A percentile compares a stretch with the other conserved stretches of the same genome.
Evolutionary conservation across 192 early-diverging fungal genomes (phyloP).

Genomic region (Coemansia sp.): DNA sequence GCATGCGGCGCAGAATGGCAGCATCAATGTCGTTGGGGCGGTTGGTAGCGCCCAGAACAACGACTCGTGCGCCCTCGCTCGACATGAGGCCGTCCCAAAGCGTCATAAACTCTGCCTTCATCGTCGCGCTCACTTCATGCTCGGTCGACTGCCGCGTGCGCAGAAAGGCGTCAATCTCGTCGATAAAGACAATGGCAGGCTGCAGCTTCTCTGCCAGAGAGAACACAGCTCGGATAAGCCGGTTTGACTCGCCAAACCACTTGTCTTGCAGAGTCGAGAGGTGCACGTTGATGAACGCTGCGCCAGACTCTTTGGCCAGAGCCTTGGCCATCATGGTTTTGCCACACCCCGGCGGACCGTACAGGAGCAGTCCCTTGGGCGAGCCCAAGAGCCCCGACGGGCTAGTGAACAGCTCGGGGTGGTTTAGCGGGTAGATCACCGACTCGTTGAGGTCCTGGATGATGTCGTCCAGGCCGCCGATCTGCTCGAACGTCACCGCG

Average conservation of each 20-base stretch:
- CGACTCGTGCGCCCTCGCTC: constrained; percentile 47
- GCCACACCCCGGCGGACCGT: constrained; percentile 94
- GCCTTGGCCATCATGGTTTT: constrained; percentile 99
- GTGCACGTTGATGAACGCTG: constrained; percentile 97
- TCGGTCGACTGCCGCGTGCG: constrained; percentile 83
- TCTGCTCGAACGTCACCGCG: constrained; percentile 77
- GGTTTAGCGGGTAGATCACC: constrained; percentile 93
- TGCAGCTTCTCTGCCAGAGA: constrained; percentile 91
- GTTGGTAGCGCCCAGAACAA: constrained; percentile 94
- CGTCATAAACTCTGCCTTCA: constrained; percentile 99
- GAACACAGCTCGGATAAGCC: constrained; percentile 89
- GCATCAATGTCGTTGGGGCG: constrained; percentile 96
- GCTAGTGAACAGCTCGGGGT: constrained; percentile 86
- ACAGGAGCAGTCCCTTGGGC: constrained; percentile 92
- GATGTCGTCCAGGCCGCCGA: constrained; percentile 91
- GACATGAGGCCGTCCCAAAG: constrained; percentile 95
- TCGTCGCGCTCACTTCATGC: constrained; percentile 96
- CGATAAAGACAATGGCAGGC: constrained; percentile 97
- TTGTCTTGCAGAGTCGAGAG: constrained; percentile 96
- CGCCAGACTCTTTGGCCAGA: constrained; percentile 93
- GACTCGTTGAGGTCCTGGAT: constrained; percentile 88
- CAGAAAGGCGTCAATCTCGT: constrained; percentile 98
- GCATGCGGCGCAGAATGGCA: constrained; percentile 96
- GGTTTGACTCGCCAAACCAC: constrained; percentile 97
- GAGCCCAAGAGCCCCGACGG: constrained; percentile 84